These are phyloP conservation scores for Citrus unshiu DNA, from an alignment of 345 rosid genomes.

Conservation along the genomic window DNA sequence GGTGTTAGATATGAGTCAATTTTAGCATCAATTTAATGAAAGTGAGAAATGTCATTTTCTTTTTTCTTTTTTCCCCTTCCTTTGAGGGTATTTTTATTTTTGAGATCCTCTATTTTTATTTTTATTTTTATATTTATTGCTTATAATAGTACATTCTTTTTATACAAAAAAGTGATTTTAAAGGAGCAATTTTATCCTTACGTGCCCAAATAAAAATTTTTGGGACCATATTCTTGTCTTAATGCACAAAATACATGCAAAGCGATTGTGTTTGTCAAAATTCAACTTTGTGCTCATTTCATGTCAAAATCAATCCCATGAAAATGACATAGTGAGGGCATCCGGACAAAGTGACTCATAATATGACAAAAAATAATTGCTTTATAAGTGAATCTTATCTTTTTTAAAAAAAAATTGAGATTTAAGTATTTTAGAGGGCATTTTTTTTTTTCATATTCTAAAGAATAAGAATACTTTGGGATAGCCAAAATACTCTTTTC, in stretches of 20 bases:
- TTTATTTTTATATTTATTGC: neutral
- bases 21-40: slow-evolving; percentile 1
- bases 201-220: neutral
- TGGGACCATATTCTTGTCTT: slow-evolving; percentile 29
- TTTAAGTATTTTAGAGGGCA: neutral
- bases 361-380: neutral
- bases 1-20: neutral
- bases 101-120: neutral
- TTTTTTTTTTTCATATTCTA: neutral
- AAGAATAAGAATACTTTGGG: neutral
- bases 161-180: neutral
- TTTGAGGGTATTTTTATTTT: neutral
- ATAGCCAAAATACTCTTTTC: neutral
- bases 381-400: neutral
- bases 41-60: slow-evolving; percentile 3
- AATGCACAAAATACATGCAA: neutral
- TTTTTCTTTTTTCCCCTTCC: neutral
- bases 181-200: slow-evolving; percentile 14
- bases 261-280: slow-evolving; percentile 8
- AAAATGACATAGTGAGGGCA: neutral
- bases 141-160: too few relatives aligned
- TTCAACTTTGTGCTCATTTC: slow-evolving; percentile 13
- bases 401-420: neutral
- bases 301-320: slow-evolving; percentile 7
- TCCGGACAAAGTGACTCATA: neutral